Evolutionary conservation across 108 stramenopile genomes (phyloP), one percentile per base, ranked within the genome.

Genomic region (Mediolabrus comicus): DNA sequence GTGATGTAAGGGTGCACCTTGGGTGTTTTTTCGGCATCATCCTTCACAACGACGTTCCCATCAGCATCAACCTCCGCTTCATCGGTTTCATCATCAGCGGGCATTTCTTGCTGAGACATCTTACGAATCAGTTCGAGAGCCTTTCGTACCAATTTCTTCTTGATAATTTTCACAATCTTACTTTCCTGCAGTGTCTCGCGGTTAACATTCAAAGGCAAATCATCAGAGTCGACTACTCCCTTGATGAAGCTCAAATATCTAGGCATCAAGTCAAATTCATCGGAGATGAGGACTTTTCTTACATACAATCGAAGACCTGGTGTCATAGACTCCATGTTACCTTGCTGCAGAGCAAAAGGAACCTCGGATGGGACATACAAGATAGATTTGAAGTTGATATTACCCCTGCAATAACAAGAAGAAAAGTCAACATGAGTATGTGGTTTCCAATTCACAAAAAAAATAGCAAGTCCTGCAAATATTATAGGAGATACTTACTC

Each of bases 121-220:
- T 92, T 90, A 22, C 87, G 71, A 64, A 99, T 83, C 84, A 98
- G 84, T 68, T 99, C 99, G 49, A 99, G 76, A 14, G 84, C 92
- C 92, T 99, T 99, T 75, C 98, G 92, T 0, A 97, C 95, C 24
- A 99, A 87, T 84, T 99, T 99, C 96, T 99, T 99, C 59, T 93
- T 96, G 84, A 99, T 99, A 43, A 99, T 95, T 80, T 96, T 89
- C 69, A 99, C 83, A 57, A 97, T 91, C 83, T 97, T 97, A 68
- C 83, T 87, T 79, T 96, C 92, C 72, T 99, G 99, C 28, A 99
- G 90, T 51, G 95, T 98, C 86, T 99, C 99, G 51, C 99, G 94
- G 69, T 96, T 97, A 63, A 99, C 99, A 81, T 99, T 99, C n/a
- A 99, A 88, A 13, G 99, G 99, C 16, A 99, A 84, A 70, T 99